Evolutionary conservation across 768 basidiomycete genomes (phyloP), one percentile per base, ranked within the genome.

Genomic region (Crepidotus variabilis): DNA sequence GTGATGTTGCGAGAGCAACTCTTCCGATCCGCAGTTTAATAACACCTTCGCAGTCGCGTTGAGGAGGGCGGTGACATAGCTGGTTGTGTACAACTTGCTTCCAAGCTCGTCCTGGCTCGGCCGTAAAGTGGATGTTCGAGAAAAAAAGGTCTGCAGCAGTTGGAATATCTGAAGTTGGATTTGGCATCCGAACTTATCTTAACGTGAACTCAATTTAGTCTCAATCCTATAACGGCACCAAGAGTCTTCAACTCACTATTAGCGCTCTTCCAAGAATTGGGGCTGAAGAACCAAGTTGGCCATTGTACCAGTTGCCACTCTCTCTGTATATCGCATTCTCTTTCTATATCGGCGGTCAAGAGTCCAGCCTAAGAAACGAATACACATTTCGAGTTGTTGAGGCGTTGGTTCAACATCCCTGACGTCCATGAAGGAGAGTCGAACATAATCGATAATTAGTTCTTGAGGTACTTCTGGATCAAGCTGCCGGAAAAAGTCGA

Each of bases 51-150:
- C 20, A 33, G 53, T 48, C 24, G 57, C 16, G 35, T 36, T 8
- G 8, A 36, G 54, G 43, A 50, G 49, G 43, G 21, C 47, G 4
- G 50, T 20, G 52, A 58, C 53, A 52, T 48, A 55, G 34, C 54
- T 50, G 20, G 57, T 55, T 33, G 53, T 54, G 0, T 32, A 51
- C 14, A 52, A 54, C n/a, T 52, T 58, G 24, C 54, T 33, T 8
- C 35, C 35, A 36, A 36, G 35, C 8, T 36, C 16, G 35, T 36
- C 16, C 8, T 8, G 16, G 35, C 9, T 8, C 16, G 35, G 35
- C 35, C 16, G 35, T 16, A 36, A 16, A 36, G 8, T 8, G 9
- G 16, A 8, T 8, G 35, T 16, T 8, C 35, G 35, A 8, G 35
- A 36, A 36, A 36, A 36, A 16, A 36, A 36, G 35, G 35, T 8